phyloP scores from a whole-genome alignment of 495 filamentous ascomycete species.

The Sabuloglossum arenarium region DNA sequence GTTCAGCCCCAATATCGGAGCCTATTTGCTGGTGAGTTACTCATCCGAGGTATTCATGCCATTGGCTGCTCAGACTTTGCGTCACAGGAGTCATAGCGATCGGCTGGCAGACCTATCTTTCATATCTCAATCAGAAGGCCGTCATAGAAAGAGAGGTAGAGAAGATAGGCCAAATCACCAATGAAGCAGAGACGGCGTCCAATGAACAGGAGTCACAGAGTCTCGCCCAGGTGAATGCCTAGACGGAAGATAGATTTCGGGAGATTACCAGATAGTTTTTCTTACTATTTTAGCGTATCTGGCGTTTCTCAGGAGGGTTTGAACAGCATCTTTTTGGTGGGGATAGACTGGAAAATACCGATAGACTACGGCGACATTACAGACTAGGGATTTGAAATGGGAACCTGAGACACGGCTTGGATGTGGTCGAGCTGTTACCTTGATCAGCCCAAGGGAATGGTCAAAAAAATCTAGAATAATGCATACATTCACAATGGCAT shows the following conservation, averaged over 20 bases:
- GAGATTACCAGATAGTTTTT: not conserved
- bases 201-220: not conserved
- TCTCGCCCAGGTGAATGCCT: not conserved
- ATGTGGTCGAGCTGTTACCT: no score
- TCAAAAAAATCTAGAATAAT: no score
- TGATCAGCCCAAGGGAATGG: no score
- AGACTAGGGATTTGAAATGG: not conserved
- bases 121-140: conserved; percentile 56
- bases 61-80: not conserved
- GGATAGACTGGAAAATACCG: not conserved
- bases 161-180: conserved; percentile 3
- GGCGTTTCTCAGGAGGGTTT: not conserved
- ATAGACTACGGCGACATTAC: not conserved
- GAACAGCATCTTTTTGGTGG: not conserved
- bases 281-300: not conserved
- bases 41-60: not conserved
- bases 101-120: conserved; percentile 83
- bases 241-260: not conserved
- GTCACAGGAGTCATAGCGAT: conserved; percentile 40
- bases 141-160: conserved; percentile 27
- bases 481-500: no score
- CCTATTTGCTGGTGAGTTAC: conserved; percentile 40
- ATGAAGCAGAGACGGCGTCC: not conserved
- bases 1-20: conserved; percentile 56
- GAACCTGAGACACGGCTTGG: no score